Evolutionary conservation across 192 early-diverging fungal genomes (phyloP), one percentile per base, ranked within the genome.

Genomic region (Coemansia sp.): DNA sequence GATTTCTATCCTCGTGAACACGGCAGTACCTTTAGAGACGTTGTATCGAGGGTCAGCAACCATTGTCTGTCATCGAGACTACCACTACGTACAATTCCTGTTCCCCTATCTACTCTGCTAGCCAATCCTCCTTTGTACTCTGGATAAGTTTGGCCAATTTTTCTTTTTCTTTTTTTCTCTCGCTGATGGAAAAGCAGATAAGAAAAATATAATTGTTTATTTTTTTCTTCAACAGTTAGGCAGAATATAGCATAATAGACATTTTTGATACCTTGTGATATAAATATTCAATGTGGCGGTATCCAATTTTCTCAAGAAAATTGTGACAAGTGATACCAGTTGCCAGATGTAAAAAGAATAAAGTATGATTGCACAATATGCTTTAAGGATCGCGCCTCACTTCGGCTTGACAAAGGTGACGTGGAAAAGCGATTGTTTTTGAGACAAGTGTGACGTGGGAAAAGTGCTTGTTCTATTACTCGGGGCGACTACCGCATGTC

Each of bases 1-100:
- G 72, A 68, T 43, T 74, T 74, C 47, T 60, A 40, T 38, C 72
- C 71, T 26, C 37, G 63, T 6, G 55, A 43, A 43, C 39, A 47
- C 9, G 6, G 35, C 35, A 3, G n/a, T 26, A 26, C 26, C 26
- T 37, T 68, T 17, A 61, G 38, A 9, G 35, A 44, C 23, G 47
- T 69, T 11, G 68, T 46, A 1, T 16, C 58, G 1, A 69, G 50
- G 43, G 17, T 59, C 33, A n/a, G 16, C 26, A 53, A 44, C 21
- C 35, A 55, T 8, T 63, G 47, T 10, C 23, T 69, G 26, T 50
- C 47, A 13, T 69, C 58, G 23, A 11, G 49, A 4, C 9, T 69
- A 39, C 68, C 68, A 2, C 61, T 69, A 49, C 60, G 39, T 28
- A 39, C 50, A 1, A 33, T 63, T n/a, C 68, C 68, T 0, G 49